Evolutionary conservation across 2,329 filamentous ascomycete genomes (phyloP), one percentile per base, ranked within the genome.

Genomic region (Ampelomyces quisqualis): DNA sequence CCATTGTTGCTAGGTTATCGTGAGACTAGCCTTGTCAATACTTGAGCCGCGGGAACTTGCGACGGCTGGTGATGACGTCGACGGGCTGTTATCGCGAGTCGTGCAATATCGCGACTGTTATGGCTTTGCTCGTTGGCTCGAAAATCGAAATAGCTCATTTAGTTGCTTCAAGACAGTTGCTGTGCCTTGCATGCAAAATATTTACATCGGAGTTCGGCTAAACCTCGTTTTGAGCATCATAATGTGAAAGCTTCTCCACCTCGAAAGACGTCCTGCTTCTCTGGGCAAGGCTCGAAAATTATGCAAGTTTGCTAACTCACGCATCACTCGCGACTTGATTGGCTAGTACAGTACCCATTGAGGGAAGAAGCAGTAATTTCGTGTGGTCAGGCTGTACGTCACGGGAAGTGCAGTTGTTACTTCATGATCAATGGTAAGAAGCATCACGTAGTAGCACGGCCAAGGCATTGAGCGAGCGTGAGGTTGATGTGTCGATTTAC

Each of bases 401-500:
- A 24, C n/a, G n/a, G 9, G 9, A 24, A 24, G 3, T 24, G 22
- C 22, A 24, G 7, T 8, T 24, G 22, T 24, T 10, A 24, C 22
- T 10, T n/a, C n/a, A 24, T 8, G 22, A 24, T n/a, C n/a, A n/a
- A n/a, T n/a, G n/a, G n/a, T n/a, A n/a, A n/a, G n/a, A n/a, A n/a
- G n/a, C n/a, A n/a, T n/a, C n/a, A n/a, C n/a, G n/a, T n/a, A n/a
- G n/a, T n/a, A n/a, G n/a, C n/a, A n/a, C n/a, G n/a, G n/a, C n/a
- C n/a, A n/a, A n/a, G n/a, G 22, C 18, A 20, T 29, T 41, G 39
- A 62, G 51, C 49, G 55, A 62, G 44, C 45, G 50, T 63, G 56
- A 59, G 58, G 55, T 62, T 64, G 62, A 58, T 48, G 55, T 53
- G 64, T 67, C 57, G 60, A 66, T 67, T 65, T 66, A 65, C 57